Percentiles rank a stretch among this genome's conserved stretches.
These are phyloP conservation scores for Dryadomyces quercus-mongolicae DNA, from an alignment of 2,329 filamentous ascomycete genomes.

Conservation along the genomic window DNA sequence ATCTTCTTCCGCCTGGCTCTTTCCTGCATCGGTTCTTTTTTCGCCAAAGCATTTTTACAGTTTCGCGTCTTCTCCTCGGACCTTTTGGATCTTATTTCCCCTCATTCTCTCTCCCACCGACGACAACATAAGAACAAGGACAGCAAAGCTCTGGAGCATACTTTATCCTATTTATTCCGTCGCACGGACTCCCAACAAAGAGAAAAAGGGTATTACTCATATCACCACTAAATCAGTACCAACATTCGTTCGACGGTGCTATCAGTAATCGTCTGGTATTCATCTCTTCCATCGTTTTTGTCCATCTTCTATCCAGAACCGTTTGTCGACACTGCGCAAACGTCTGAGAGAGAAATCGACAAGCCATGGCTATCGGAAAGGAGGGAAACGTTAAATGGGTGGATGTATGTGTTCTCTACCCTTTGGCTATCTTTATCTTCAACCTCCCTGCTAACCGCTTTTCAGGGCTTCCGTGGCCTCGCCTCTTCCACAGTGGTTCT, in stretches of 20 bases:
- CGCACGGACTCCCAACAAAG: not conserved
- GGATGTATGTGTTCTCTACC: slow-evolving; percentile 33
- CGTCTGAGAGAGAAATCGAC: not conserved
- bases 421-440: not conserved
- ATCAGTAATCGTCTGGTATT: not conserved
- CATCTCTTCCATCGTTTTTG: not conserved
- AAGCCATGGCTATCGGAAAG: slow-evolving; percentile 27
- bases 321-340: too few relatives aligned
- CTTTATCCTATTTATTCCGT: not conserved
- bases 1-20: not conserved
- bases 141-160: too few relatives aligned
- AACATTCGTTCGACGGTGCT: not conserved
- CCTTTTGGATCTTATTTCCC: not conserved
- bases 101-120: not conserved
- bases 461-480: slow-evolving; percentile 41
- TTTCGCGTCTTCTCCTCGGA: not conserved
- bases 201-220: too few relatives aligned
- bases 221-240: too few relatives aligned
- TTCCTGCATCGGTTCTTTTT: not conserved
- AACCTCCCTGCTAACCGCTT: not conserved
- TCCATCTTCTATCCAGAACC: not conserved
- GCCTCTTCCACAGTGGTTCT: slow-evolving; percentile 42
- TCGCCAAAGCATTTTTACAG: not conserved
- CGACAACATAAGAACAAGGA: too few relatives aligned
- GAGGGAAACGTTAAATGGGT: slow-evolving; percentile 47